Conservation (phyloP, 1,284 basidiomycete species). For the Cutaneotrichosporon sp. region DNA sequence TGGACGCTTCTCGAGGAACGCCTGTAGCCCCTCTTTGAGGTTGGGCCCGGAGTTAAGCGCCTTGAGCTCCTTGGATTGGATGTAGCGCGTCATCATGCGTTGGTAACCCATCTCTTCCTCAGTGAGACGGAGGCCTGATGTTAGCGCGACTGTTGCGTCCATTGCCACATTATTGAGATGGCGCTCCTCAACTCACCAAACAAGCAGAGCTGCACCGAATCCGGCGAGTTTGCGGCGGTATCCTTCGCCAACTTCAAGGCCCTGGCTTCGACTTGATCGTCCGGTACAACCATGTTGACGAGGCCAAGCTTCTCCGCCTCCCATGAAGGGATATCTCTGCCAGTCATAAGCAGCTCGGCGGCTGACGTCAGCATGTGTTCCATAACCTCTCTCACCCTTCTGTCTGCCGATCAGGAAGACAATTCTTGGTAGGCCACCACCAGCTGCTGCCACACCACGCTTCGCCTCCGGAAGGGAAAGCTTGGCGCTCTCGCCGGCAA, state of each 20-base stretch:
- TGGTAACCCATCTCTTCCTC: conserved; percentile 18
- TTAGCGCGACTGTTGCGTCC: background rate
- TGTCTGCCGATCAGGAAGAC: conserved; percentile 22
- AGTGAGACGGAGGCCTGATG: conserved; percentile 15
- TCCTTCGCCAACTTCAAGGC: conserved; percentile 18
- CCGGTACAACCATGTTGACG: conserved; percentile 22
- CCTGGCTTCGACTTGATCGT: conserved; percentile 16
- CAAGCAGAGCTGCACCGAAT: conserved; percentile 11
- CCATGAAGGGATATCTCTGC: conserved; percentile 17
- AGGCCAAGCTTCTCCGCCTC: conserved; percentile 16
- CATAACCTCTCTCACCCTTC: conserved; percentile 14
- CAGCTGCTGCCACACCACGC: conserved; percentile 17
- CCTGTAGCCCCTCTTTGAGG: conserved; percentile 20
- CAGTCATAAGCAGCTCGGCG: conserved; percentile 21
- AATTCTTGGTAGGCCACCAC: conserved; percentile 19
- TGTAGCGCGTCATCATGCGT: conserved; percentile 19
- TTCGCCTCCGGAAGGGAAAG: conserved; percentile 22
- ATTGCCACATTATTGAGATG: background rate
- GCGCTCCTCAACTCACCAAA: conserved; percentile 10
- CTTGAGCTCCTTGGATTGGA: conserved; percentile 4
- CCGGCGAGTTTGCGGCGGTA: conserved; percentile 20
- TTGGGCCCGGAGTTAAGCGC: conserved; percentile 10
- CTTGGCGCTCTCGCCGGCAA: conserved; percentile 20
- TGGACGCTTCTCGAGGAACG: conserved; percentile 22
- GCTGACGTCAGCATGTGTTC: conserved; percentile 12